Evolutionary conservation across 768 basidiomycete genomes (phyloP), one percentile per base, ranked within the genome.

Genomic region (Lentinula aciculospora): DNA sequence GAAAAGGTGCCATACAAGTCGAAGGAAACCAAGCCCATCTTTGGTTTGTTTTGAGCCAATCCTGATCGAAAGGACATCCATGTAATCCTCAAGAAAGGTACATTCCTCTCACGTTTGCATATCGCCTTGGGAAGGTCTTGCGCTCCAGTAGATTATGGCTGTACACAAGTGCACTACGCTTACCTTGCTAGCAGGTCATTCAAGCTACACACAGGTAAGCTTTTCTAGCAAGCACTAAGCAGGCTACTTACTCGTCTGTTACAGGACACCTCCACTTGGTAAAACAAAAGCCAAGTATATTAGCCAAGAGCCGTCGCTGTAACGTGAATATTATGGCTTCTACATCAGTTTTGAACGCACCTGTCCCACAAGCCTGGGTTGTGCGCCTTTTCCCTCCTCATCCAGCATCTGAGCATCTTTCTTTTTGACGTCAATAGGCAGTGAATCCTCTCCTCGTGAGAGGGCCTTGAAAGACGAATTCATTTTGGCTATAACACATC

Each of bases 341-440:
- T 19, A 29, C 6, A 50, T 50, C 29, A 50, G 9, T 23, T 50
- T 36, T n/a, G 13, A 21, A 34, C n/a, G 32, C n/a, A 29, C 31
- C 32, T 50, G 49, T 50, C 49, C 49, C 49, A 50, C 49, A 50
- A 50, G 19, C 49, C 49, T 50, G 49, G 49, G 49, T 50, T 50
- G 32, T 50, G 49, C 49, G 29, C 31, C 49, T 32, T 31, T 50
- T 32, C 49, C 49, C 28, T 50, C 31, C n/a, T 32, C 19, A 29
- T 12, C 31, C 49, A 48, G 27, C 49, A 50, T 50, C 19, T 50
- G 7, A 27, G 32, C 49, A 31, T 50, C 47, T 48, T 27, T 31
- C 47, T 48, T 48, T 48, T 48, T 48, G 25, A 48, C 47, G 47
- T 48, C 47, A 48, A 28, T 48, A 13, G 15, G 17, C 8, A n/a